Base-by-base conservation (phyloP, 2,329 filamentous ascomycete genomes). In the Apiospora marii region DNA sequence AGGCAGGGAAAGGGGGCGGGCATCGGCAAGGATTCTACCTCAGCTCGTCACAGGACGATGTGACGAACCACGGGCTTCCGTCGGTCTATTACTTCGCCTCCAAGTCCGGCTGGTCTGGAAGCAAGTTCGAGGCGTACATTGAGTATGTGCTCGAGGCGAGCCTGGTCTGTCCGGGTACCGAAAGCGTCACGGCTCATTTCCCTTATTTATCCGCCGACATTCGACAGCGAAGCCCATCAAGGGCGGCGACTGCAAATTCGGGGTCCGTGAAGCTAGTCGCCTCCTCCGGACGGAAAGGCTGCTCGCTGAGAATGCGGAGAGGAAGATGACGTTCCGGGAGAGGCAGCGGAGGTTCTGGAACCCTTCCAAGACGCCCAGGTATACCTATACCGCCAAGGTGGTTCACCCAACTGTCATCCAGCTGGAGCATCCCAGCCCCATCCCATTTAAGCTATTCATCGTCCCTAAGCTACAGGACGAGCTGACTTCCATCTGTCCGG, bases 81-180 rank as follows among this genome's bases (percentile, higher is more conserved):
- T 67, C 68, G 1, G 71, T 72, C 13, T 73, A 58, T 61, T 53
- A 73, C 61, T 72, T 68, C 41, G 19, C 13, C 24, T 53, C 61
- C n/a, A 67, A 8, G 4, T 70, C 34, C 6, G 30, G 22, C 2
- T 58, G 58, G 68, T 24, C 41, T 5, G 41, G 51, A 1, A 30
- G 46, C 27, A 67, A n/a, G 16, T 72, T 46, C 34, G 72, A 73
- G 68, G 72, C 71, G n/a, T 72, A 68, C 48, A 46, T 73, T n/a
- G 72, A 73, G n/a, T 73, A 73, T 22, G 61, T 73, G n/a, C 71
- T 73, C 16, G 46, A 72, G 27, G 72, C 71, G 19, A 46, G 24
- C 16, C 14, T 73, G 58, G 41, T 27, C 1, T 70, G 68, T n/a
- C 72, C 70, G 4, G 71, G 71, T 5, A n/a, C 46, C 41, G 53